Evolutionary conservation across 371 early-diverging fungal species (phyloP).

Genomic region (Mortierella sp.): DNA sequence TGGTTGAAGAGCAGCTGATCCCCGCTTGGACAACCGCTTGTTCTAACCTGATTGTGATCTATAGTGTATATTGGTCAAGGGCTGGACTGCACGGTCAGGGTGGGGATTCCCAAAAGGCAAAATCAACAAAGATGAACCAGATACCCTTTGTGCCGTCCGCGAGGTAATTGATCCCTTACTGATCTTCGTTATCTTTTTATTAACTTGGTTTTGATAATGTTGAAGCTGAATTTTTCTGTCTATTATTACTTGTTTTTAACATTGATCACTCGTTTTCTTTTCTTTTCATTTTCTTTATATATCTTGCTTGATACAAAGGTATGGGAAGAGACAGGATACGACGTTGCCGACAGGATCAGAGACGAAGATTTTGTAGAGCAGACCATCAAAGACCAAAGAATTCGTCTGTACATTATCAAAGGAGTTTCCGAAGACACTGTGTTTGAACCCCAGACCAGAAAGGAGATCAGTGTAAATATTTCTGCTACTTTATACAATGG

Average conservation of each 20-base stretch:
- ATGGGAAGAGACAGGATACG: slow-evolving; percentile 98
- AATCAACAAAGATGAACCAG: slow-evolving; percentile 96
- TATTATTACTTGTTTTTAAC: neutral
- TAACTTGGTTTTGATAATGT: neutral
- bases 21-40: neutral
- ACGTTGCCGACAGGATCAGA: slow-evolving; percentile 81
- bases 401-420: slow-evolving; percentile 91
- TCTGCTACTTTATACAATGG: too few relatives aligned
- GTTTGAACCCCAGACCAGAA: slow-evolving; percentile 93
- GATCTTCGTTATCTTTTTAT: neutral
- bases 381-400: slow-evolving; percentile 88
- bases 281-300: neutral
- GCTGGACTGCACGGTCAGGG: slow-evolving; percentile 87
- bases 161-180: slow-evolving; percentile 71
- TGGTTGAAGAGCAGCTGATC: neutral
- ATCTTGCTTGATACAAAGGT: slow-evolving; percentile 64
- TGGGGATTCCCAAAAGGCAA: slow-evolving; percentile 99
- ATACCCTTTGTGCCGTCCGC: slow-evolving; percentile 93
- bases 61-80: slow-evolving; percentile 87
- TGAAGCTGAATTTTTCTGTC: too few relatives aligned
- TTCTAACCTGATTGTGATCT: too few relatives aligned
- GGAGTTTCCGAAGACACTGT: slow-evolving; percentile 90
- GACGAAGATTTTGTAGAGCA: slow-evolving; percentile 85
- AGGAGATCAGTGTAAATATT: slow-evolving; percentile 91
- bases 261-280: neutral